Evolutionary conservation across 148 eudicot genomes (phyloP).

Genomic region (Cornus suecica): DNA sequence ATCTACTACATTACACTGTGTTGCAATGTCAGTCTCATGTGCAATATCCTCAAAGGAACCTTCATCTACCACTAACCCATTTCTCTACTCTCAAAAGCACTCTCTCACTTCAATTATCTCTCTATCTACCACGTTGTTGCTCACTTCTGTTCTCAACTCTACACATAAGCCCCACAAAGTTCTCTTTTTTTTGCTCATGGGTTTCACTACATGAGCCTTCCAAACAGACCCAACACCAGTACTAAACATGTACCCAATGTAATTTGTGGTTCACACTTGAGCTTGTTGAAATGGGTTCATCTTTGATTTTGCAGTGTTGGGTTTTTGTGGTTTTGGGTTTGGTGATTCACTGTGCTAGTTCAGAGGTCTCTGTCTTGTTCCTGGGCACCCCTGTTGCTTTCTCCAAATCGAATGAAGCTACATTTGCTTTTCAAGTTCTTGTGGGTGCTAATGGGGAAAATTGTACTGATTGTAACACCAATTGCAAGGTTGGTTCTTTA

Average conservation of each 20-base stretch:
- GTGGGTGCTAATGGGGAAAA: conserved; percentile 26
- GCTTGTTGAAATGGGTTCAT: conserved; percentile 44
- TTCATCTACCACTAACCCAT: conserved; percentile 25
- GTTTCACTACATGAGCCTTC: conserved; percentile 19
- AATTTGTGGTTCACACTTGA: conserved; percentile 8
- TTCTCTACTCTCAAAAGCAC: conserved; percentile 20
- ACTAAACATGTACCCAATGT: neutral
- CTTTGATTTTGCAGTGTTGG: conserved; percentile 41
- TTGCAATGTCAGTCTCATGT: conserved; percentile 45
- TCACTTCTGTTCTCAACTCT: neutral
- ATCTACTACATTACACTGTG: conserved; percentile 9
- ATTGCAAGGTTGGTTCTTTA: conserved; percentile 64
- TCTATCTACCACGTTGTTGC: conserved; percentile 15
- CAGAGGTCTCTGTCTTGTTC: conserved; percentile 55
- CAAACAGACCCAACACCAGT: neutral
- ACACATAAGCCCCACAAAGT: neutral
- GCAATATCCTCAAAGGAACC: conserved; percentile 26
- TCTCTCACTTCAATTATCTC: conserved; percentile 23
- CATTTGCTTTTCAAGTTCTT: conserved; percentile 63
- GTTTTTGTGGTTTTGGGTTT: conserved; percentile 42
- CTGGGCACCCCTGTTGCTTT: conserved; percentile 52
- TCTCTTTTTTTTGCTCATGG: neutral
- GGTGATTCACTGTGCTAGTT: conserved; percentile 36
- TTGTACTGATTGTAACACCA: conserved; percentile 53
- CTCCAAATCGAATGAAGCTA: conserved; percentile 51